A percentile compares a stretch with the other conserved stretches of the same genome.
Conservation (phyloP, 306 rosid genomes). For the Trifolium pratense region DNA sequence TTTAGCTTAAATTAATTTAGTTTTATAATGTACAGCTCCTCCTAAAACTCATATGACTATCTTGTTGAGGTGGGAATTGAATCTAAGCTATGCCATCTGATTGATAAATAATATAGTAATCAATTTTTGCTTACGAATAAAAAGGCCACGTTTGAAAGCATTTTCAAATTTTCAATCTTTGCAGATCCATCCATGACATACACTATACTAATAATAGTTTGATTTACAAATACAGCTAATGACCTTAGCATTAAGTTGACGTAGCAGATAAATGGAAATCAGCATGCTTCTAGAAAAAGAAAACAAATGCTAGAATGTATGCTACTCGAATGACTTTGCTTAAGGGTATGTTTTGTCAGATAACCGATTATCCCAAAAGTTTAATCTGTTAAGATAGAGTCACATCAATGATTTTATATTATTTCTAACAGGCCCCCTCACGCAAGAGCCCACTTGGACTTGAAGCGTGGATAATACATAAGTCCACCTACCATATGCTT, state of each 20-base stretch:
- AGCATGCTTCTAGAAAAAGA: neutral
- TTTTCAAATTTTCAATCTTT: constrained; percentile 10
- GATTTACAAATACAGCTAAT: neutral
- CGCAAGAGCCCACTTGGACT: too few species aligned
- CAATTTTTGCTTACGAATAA: constrained; percentile 5
- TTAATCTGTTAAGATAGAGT: too few species aligned
- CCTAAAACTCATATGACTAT: constrained; percentile 8
- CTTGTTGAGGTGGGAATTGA: constrained; percentile 28
- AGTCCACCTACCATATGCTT: too few species aligned
- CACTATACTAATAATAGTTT: constrained; percentile 9
- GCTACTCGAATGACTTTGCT: neutral
- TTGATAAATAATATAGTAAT: constrained; percentile 3
- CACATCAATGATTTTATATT: too few species aligned
- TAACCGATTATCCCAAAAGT: too few species aligned
- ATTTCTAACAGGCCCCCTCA: too few species aligned
- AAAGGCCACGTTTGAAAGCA: constrained; percentile 27
- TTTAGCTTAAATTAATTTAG: constrained; percentile 13
- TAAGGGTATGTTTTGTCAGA: too few species aligned
- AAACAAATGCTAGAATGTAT: too few species aligned
- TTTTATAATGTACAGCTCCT: constrained; percentile 11
- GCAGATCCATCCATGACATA: constrained; percentile 14
- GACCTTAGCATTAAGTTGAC: constrained; percentile 37
- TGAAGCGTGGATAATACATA: too few species aligned
- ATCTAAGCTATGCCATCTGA: neutral
- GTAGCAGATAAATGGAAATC: neutral